Evolutionary conservation across 2,329 filamentous ascomycete species (phyloP).

Genomic region (Salinomyces thailandicus): DNA sequence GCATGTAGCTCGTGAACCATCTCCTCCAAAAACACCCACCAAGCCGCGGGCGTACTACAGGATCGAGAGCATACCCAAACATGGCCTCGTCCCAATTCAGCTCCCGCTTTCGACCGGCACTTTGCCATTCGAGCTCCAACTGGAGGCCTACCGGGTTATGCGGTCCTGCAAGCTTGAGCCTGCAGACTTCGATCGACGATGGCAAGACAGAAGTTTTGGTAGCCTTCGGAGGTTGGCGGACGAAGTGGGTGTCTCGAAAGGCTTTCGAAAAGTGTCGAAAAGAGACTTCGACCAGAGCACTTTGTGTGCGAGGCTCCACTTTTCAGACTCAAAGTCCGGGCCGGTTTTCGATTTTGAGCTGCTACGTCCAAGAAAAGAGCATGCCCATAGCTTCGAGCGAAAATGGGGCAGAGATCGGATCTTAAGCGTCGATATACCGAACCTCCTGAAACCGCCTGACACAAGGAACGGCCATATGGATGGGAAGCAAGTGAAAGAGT

Average conservation of each 20-base stretch:
- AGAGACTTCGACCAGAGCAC: slow-evolving; percentile 7
- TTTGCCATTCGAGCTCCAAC: slow-evolving; percentile 11
- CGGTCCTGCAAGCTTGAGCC: slow-evolving; percentile 9
- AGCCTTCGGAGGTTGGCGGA: slow-evolving; percentile 5
- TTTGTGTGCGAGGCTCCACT: slow-evolving; percentile 8
- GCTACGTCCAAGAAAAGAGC: too few relatives aligned
- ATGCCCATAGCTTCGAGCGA: too few relatives aligned
- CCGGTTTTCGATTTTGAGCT: slow-evolving; percentile 16
- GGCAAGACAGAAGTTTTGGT: too few relatives aligned
- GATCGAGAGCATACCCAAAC: slow-evolving; percentile 5
- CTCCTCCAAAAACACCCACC: too few relatives aligned
- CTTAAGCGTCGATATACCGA: slow-evolving; percentile 30
- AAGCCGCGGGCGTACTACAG: too few relatives aligned
- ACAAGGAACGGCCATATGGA: too few relatives aligned
- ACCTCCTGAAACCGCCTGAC: slow-evolving; percentile 16
- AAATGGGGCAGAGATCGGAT: slow-evolving; percentile 34
- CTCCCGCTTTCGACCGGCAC: slow-evolving; percentile 8
- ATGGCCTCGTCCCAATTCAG: slow-evolving; percentile 9
- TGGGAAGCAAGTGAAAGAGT: slow-evolving; percentile 5
- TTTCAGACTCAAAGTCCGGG: slow-evolving; percentile 5
- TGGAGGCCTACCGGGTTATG: slow-evolving; percentile 15
- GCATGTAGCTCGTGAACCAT: too few relatives aligned
- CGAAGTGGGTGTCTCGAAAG: slow-evolving; percentile 1
- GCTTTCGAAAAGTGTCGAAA: slow-evolving; percentile 5
- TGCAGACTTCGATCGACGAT: slow-evolving; percentile 6